Base-by-base conservation (phyloP, 2,329 filamentous ascomycete species). In the Botryosphaeria agaves region DNA sequence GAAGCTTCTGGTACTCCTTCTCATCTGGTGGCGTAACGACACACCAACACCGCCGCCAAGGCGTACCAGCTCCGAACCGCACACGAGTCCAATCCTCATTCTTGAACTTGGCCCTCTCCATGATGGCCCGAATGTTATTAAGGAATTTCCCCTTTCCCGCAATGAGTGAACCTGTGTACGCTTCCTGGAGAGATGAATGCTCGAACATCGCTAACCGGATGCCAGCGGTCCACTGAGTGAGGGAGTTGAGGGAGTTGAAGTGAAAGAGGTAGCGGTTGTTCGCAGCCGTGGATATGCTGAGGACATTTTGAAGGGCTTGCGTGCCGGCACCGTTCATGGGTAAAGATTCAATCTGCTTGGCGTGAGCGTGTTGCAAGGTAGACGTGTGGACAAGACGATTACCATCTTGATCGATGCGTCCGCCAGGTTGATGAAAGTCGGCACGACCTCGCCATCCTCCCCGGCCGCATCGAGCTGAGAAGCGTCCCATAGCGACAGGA, bases 351-450 rank as follows among this genome's bases (percentile, higher is more conserved):
- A 54, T 56, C 52, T 59, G 29, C 15, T 11, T 32, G 32, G 39
- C 16, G 15, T 14, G 18, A 27, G 28, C 11, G 11, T 5, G 5
- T 4, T 9, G 9, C 9, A 8, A 36, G n/a, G n/a, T n/a, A n/a
- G n/a, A n/a, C n/a, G n/a, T n/a, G 14, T 32, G 28, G 26, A 12
- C 17, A 34, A 18, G 12, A 23, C 31, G 32, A 35, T 30, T 66
- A 94, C 89, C 84, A 95, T 94, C 55, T 92, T 93, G 43, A 98
- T 84, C 0, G 89, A 93, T 14, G 89, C 89, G 64, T 98, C 89
- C 5, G 89, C 92, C 35, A 98, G 59, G 48, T 98, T 98, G 52
- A 98, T 85, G 51, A 94, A 98, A 30, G 81, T 89, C 18, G 84
- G 83, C 25, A 87, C 61, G 28, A 92, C 80, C 47, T 92, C 81